Evolutionary conservation across 2,329 filamentous ascomycete species (phyloP), one percentile per base, ranked within the genome.

Genomic region (Phoma sp.): DNA sequence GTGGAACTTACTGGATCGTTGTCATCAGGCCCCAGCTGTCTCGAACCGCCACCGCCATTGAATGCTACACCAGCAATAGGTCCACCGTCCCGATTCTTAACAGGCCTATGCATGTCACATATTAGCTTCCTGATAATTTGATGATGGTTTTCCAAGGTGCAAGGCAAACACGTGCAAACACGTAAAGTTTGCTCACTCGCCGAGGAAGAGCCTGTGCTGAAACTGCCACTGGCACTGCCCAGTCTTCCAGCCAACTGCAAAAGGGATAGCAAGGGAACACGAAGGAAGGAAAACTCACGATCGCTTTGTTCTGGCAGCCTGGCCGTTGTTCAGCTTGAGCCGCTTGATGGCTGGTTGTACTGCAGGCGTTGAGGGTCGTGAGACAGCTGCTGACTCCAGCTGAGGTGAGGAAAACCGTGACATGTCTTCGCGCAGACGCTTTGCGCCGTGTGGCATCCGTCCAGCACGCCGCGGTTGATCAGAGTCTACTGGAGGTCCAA

Each of bases 81-180:
- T 64, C 86, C 62, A 63, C 54, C 85, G 58, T 82, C 82, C 75
- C 88, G 89, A 78, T 89, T 91, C 80, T 93, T 93, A 75, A 88
- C 83, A 39, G 90, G 90, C 63, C 90, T 93, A 72, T 60, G 55
- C 61, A 65, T 70, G 61, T 48, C 62, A 68, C 49, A 44, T 64
- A 57, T 71, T 71, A 74, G 71, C 63, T 64, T 57, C 62, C 37
- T 66, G 58, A 61, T 65, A 62, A 64, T 62, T 65, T 58, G 63
- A 62, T 57, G 49, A 52, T 49, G 55, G 51, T 58, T 59, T 46
- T 45, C 37, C 49, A 53, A 55, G 50, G 49, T 63, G 49, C 48
- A 44, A 59, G 60, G 61, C 62, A 63, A 68, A 70, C 66, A 67
- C 64, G 61, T 67, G 57, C 60, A 68, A 62, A 67, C 68, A 70